Evolutionary conservation across 257 asterid genomes (phyloP), one percentile per base, ranked within the genome.

Genomic region (Lantana camara): DNA sequence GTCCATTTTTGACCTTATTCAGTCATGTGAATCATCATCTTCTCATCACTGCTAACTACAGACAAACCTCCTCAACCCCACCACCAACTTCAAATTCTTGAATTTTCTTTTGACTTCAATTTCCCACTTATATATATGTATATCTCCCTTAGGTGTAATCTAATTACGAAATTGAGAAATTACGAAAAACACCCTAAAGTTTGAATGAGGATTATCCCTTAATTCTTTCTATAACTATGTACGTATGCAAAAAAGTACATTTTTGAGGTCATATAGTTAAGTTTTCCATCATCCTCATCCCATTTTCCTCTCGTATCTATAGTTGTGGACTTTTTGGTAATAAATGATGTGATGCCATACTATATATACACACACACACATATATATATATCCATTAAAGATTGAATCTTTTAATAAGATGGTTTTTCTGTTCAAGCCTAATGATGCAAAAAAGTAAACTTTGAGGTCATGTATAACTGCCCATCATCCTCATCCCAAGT

Each of bases 31-130:
- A 17, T 54, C 73, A 57, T 42, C 38, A 27, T 27, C 32, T 27
- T 64, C 40, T 59, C 34, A 56, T 47, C 56, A 35, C 56, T 46
- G 52, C 32, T 15, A 20, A 57, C 57, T 58, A 64, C 57, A 56
- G 74, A 70, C 71, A 53, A 70, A 66, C 27, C 29, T 12, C 15
- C 66, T 52, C 5, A 63, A 38, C 69, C 48, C 62, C 45, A 59
- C 20, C 64, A 60, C 66, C 64, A 24, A 21, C 32, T 51, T 38
- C 57, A 64, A 23, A 27, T 56, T 56, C 60, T 46, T 35, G 20
- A 48, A 27, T 46, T 34, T 47, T 7, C 17, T 65, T 41, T 2
- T 65, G 55, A 8, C 1, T 24, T 4, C 17, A 10, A 65, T 27
- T n/a, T 54, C 17, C 38, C 8, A 35, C 40, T 35, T 35, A 35